Conservation (phyloP, 257 asterid species). For the Solanum etuberosum region DNA sequence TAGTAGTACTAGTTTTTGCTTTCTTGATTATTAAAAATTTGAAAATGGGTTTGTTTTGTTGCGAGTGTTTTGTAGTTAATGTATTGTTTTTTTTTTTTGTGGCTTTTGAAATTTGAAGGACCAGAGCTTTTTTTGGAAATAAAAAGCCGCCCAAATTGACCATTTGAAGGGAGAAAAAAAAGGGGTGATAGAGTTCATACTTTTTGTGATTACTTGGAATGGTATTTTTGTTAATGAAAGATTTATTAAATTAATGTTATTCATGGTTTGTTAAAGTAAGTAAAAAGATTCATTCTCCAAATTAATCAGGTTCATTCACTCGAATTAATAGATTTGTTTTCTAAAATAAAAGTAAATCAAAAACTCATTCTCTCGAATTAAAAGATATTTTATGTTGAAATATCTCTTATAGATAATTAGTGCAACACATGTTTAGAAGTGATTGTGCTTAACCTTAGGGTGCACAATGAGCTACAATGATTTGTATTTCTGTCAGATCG, state of each 20-base stretch:
- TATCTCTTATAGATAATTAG: background rate
- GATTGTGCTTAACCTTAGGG: too few relatives aligned
- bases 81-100: background rate
- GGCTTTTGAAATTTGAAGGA: slow-evolving; percentile 10
- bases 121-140: background rate
- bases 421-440: too few relatives aligned
- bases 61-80: background rate
- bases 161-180: background rate
- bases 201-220: background rate
- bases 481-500: too few relatives aligned
- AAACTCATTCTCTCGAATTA: too few relatives aligned
- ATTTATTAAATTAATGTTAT: background rate
- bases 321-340: too few relatives aligned
- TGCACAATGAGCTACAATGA: too few relatives aligned
- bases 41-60: background rate
- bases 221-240: background rate
- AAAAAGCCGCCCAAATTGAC: slow-evolving; percentile 70
- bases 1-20: background rate
- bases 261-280: background rate
- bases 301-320: background rate
- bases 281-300: background rate
- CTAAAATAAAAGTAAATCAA: too few relatives aligned
- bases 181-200: background rate
- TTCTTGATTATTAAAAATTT: background rate
- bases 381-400: background rate